Evolutionary conservation across 306 rosid species (phyloP), one percentile per base, ranked within the genome.

Genomic region (Lupinus albus): DNA sequence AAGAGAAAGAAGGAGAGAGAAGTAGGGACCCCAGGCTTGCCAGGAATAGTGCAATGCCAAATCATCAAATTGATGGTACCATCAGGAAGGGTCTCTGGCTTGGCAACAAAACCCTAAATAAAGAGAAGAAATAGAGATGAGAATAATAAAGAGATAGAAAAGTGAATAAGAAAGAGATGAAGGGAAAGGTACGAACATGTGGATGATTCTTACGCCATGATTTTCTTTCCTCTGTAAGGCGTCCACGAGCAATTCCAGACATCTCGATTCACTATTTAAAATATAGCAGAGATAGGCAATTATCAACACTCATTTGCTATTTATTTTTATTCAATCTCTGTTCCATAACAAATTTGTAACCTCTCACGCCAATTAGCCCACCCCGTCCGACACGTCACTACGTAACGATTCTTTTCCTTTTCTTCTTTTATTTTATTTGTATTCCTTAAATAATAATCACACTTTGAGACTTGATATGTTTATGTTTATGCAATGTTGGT

Each of bases 31-130:
- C 91, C 92, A 36, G 95, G 5, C 78, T 89, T 92, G 32, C 98
- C 95, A 28, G 96, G 96, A 61, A 92, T 89, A 35, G 91, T 92
- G 87, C 98, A 92, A 89, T 92, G 92, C 96, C 98, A 92, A 2
- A 78, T 76, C 98, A 92, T 92, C 92, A 92, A 83, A 83, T 89
- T 92, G 16, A 92, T 86, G 4, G 92, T 82, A 7, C 95, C 95
- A 74, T 92, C 95, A 0, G 95, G 61, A 11, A 79, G 63, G 50
- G 91, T 87, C 84, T 89, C 95, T 17, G 96, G 98, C 76, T 89
- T 92, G 36, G 98, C 96, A 61, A 92, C 96, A 53, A 92, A 89
- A 83, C 96, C 98, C 98, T 92, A 84, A 73, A 20, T 20, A 73
- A 68, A 70, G 2, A 10, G 44, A 38, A 7, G 11, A 7, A 38